phyloP scores from a whole-genome alignment of 2,329 filamentous ascomycete species.

The Phaeosphaeriaceae sp. region DNA sequence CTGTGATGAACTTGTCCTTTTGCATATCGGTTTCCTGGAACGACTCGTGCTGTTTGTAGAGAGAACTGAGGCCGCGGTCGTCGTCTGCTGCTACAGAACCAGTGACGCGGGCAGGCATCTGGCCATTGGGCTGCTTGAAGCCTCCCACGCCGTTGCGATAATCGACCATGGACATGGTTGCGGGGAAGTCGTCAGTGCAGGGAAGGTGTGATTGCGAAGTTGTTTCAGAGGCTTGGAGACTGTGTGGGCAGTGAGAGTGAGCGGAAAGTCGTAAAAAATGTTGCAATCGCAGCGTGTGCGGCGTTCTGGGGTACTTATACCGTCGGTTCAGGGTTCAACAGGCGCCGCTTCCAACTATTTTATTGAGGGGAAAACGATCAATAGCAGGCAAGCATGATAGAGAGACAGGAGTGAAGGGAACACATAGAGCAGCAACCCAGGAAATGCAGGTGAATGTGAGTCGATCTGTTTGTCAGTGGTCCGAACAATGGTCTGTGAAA shows the following conservation, averaged over 20 bases:
- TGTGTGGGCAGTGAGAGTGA: background rate
- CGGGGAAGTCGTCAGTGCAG: background rate
- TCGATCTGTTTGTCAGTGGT: slow-evolving; percentile 12
- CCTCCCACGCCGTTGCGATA: slow-evolving; percentile 16
- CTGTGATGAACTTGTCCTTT: slow-evolving; percentile 45
- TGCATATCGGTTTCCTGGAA: slow-evolving; percentile 37
- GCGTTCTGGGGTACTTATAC: background rate
- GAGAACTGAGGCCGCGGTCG: slow-evolving; percentile 13
- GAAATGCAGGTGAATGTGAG: slow-evolving; percentile 20
- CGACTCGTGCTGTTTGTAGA: slow-evolving; percentile 43
- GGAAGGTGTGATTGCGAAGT: background rate
- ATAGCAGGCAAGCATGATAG: background rate
- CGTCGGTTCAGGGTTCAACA: background rate
- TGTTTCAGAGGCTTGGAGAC: background rate
- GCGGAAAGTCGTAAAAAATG: background rate
- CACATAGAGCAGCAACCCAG: slow-evolving; percentile 3
- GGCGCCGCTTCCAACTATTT: background rate
- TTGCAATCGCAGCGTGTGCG: background rate
- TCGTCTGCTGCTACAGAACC: background rate
- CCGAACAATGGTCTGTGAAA: slow-evolving; percentile 20
- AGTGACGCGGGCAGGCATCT: slow-evolving; percentile 3
- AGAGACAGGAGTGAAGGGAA: background rate
- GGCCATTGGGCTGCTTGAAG: background rate
- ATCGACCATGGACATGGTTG: slow-evolving; percentile 6
- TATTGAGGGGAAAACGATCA: background rate